phyloP scores from a whole-genome alignment of 2,329 filamentous ascomycete genomes.

The Leptographium procerum region DNA sequence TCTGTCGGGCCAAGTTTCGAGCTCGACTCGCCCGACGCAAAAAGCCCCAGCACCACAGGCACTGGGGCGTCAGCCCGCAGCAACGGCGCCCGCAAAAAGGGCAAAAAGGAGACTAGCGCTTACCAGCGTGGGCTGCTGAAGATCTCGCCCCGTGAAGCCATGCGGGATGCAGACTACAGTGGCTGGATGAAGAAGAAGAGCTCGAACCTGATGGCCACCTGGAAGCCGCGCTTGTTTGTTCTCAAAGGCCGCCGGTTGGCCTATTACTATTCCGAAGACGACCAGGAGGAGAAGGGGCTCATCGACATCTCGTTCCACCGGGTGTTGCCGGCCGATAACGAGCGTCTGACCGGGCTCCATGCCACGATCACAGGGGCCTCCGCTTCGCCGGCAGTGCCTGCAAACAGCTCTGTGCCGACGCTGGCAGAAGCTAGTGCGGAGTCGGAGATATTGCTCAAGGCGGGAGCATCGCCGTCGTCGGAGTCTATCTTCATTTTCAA shows the following conservation, averaged over 20 bases:
- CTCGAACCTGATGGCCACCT: constrained; percentile 89
- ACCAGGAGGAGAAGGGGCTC: constrained; percentile 84
- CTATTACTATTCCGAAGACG: constrained; percentile 92
- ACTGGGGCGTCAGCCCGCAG: constrained; percentile 37
- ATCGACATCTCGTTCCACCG: constrained; percentile 98
- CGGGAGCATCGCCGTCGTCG: constrained; percentile 10
- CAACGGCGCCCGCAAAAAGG: constrained; percentile 45
- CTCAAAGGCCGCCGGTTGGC: constrained; percentile 82
- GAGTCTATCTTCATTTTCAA: constrained; percentile 96
- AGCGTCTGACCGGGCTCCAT: constrained; percentile 80
- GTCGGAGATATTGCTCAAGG: constrained; percentile 11
- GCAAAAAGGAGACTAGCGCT: constrained; percentile 90
- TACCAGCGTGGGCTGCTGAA: constrained; percentile 80
- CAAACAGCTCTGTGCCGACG: constrained; percentile 33
- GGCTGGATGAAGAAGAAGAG: constrained; percentile 99
- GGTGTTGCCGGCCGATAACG: constrained; percentile 87
- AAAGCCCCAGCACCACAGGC: constrained; percentile 38
- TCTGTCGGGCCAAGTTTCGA: constrained; percentile 62
- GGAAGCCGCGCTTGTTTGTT: constrained; percentile 95
- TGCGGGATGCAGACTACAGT: constrained; percentile 78
- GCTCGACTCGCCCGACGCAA: constrained; percentile 60
- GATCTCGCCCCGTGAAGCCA: constrained; percentile 71
- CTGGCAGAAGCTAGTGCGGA: constrained; percentile 39
- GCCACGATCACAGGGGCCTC: constrained; percentile 86
- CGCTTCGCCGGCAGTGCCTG: constrained; percentile 46